A percentile compares a stretch with the other conserved stretches of the same genome.
Conservation (phyloP, 805 yeast species). For the Vanderwaltozyma polyspora region DNA sequence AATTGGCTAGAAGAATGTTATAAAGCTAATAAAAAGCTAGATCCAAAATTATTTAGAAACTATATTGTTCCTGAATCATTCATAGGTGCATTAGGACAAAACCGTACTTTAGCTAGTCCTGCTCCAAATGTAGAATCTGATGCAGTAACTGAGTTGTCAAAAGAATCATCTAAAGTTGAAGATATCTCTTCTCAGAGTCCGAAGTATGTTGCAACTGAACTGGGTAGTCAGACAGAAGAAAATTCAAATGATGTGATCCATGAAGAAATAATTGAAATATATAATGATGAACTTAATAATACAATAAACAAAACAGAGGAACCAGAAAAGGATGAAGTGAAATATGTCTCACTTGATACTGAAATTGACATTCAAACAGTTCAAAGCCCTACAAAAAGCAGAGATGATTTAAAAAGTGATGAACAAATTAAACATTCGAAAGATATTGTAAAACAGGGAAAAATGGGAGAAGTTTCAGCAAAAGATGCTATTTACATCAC, state of each 20-base stretch:
- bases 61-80: neutral
- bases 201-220: neutral
- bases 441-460: no score
- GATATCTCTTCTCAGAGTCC: neutral
- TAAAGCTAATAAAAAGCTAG: neutral
- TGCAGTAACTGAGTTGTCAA: neutral
- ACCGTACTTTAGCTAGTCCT: neutral
- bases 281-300: neutral
- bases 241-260: neutral
- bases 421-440: no score
- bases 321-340: neutral
- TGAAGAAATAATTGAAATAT: neutral
- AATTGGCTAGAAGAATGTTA: slow-evolving; percentile 3
- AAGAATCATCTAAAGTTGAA: neutral
- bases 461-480: no score
- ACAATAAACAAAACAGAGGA: neutral
- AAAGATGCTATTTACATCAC: no score
- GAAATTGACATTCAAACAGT: neutral
- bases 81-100: neutral
- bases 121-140: neutral
- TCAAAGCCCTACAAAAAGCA: no score
- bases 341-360: neutral
- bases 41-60: neutral
- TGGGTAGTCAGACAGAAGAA: neutral
- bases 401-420: no score